A percentile compares a stretch with the other conserved stretches of the same genome.
These are phyloP conservation scores for Saccharomycopsis javanensis DNA, from an alignment of 805 yeast species.

Conservation along the genomic window DNA sequence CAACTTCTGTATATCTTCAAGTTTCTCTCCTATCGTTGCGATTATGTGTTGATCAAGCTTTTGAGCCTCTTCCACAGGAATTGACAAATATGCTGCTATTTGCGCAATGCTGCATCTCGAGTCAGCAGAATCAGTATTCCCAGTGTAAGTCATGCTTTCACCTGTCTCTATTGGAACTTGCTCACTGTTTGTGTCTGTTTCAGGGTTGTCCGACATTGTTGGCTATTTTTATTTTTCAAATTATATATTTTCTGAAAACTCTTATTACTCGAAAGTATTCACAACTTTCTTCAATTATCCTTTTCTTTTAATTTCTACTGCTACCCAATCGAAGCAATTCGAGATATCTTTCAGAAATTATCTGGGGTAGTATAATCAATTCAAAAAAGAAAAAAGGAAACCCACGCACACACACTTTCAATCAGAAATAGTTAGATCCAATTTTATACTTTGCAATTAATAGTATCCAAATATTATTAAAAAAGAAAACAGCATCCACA, in stretches of 20 bases:
- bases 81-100: conserved; percentile 3
- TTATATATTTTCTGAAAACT: background rate
- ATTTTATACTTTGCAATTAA: too few species aligned
- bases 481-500: too few species aligned
- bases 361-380: too few species aligned
- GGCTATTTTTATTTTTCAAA: background rate
- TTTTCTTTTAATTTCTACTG: too few species aligned
- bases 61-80: conserved; percentile 2
- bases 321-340: too few species aligned
- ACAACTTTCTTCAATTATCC: background rate
- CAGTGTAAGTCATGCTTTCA: background rate
- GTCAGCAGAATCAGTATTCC: background rate
- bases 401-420: too few species aligned
- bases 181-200: background rate
- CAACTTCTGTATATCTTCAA: conserved; percentile 25
- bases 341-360: too few species aligned
- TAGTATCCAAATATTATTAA: background rate
- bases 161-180: background rate
- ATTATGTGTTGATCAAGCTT: background rate
- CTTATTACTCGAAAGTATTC: too few species aligned
- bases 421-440: background rate
- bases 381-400: too few species aligned
- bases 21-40: conserved; percentile 8
- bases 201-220: background rate
- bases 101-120: background rate